Conservation (phyloP, 768 basidiomycete species). For the Naematelia aurantialba region DNA sequence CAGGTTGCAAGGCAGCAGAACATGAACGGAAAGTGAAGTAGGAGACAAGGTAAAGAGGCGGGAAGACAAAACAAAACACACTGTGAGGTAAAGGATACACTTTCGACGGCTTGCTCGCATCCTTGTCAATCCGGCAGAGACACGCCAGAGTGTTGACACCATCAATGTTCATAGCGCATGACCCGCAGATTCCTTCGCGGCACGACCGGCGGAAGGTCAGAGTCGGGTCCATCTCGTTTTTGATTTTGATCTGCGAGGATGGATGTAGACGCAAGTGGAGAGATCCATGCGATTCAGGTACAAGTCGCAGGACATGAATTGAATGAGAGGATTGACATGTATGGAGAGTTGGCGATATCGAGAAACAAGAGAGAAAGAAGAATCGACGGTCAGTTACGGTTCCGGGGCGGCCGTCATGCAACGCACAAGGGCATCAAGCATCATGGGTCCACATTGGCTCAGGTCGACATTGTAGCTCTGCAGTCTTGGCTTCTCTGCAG, state of each 20-base stretch:
- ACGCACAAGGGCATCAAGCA: conserved; percentile 51
- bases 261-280: background rate
- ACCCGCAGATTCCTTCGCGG: conserved; percentile 77
- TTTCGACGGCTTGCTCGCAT: conserved; percentile 68
- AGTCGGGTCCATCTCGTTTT: conserved; percentile 96
- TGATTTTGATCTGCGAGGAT: conserved; percentile 79
- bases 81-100: conserved; percentile 98
- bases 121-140: conserved; percentile 87
- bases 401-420: background rate
- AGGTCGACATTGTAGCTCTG: conserved; percentile 90
- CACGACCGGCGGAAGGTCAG: conserved; percentile 74
- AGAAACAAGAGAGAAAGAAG: background rate
- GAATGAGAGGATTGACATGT: too few relatives aligned
- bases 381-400: background rate
- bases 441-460: conserved; percentile 94
- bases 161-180: conserved; percentile 98
- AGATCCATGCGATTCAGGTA: too few relatives aligned
- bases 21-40: background rate
- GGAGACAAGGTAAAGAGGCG: background rate
- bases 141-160: conserved; percentile 94
- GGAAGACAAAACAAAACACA: conserved; percentile 53
- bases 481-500: conserved; percentile 80
- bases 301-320: too few relatives aligned
- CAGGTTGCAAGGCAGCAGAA: background rate
- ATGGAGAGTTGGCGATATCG: too few relatives aligned